Conservation (phyloP, 345 rosid species). For the Schrenkiella parvula region DNA sequence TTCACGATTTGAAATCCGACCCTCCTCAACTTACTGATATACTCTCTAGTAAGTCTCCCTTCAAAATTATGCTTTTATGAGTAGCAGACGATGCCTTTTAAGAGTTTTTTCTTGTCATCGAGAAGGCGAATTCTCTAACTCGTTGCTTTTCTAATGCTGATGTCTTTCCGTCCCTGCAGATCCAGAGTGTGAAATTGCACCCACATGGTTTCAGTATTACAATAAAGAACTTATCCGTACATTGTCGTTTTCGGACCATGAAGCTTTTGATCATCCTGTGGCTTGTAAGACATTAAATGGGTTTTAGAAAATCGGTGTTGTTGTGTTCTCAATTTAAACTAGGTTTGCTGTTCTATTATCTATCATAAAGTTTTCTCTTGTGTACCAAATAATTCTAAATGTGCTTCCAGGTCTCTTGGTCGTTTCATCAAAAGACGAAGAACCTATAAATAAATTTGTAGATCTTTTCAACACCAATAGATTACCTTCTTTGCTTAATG, state of each 20-base stretch:
- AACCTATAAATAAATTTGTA: slow-evolving; percentile 71
- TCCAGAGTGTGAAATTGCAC: slow-evolving; percentile 61
- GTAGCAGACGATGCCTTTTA: background rate
- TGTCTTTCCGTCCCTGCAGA: slow-evolving; percentile 42
- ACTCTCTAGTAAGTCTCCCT: slow-evolving; percentile 62
- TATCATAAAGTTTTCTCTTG: slow-evolving; percentile 3
- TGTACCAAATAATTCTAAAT: background rate
- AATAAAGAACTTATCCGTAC: slow-evolving; percentile 71
- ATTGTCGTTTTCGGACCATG: slow-evolving; percentile 85
- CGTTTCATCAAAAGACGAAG: slow-evolving; percentile 89
- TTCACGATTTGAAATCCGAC: slow-evolving; percentile 52
- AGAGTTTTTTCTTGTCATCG: background rate
- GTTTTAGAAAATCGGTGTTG: slow-evolving; percentile 6
- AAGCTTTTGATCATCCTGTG: slow-evolving; percentile 98
- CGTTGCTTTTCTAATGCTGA: slow-evolving; percentile 11
- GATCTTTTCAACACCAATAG: slow-evolving; percentile 81
- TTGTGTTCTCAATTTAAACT: background rate
- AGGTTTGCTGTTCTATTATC: slow-evolving; percentile 6
- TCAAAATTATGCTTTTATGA: background rate
- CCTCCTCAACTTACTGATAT: slow-evolving; percentile 53
- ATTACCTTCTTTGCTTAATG: slow-evolving; percentile 77
- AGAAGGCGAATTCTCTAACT: background rate
- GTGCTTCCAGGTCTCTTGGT: slow-evolving; percentile 73
- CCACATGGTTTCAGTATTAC: slow-evolving; percentile 84
- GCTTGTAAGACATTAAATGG: slow-evolving; percentile 62